These are phyloP conservation scores for Solanum bulbocastanum DNA, from an alignment of 257 asterid species.

Conservation along the genomic window DNA sequence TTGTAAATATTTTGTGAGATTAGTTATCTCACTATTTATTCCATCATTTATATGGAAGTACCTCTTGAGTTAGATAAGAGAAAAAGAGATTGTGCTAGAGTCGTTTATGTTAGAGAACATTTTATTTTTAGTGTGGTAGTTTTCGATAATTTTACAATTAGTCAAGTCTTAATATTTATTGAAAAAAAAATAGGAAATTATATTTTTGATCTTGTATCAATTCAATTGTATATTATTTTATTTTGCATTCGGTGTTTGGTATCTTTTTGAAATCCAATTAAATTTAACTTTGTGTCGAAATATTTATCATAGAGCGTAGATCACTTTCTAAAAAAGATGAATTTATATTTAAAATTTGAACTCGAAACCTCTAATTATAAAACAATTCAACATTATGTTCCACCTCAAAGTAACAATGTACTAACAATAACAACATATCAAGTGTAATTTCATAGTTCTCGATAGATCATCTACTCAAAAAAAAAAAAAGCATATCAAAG, in stretches of 20 bases:
- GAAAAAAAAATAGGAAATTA: neutral
- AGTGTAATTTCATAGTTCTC: too few species aligned
- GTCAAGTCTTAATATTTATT: neutral
- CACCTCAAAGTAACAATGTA: neutral
- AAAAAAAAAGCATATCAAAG: too few species aligned
- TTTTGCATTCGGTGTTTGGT: neutral
- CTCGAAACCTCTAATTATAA: neutral
- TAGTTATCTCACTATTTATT: too few species aligned
- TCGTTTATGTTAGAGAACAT: neutral
- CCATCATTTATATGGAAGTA: neutral
- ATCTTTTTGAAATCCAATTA: neutral
- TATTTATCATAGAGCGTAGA: neutral
- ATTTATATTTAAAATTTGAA: neutral
- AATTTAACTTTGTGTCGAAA: neutral
- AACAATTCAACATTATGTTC: too few species aligned
- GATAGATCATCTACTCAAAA: too few species aligned
- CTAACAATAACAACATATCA: neutral
- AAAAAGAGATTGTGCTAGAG: neutral
- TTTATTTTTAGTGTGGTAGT: neutral
- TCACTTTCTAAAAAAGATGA: neutral
- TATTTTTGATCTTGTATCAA: neutral
- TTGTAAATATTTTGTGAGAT: neutral
- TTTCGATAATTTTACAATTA: neutral
- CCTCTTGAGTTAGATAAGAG: neutral
- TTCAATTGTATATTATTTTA: neutral